Base-by-base conservation (phyloP, 2,329 filamentous ascomycete species). In the Pyrenophora graminea region DNA sequence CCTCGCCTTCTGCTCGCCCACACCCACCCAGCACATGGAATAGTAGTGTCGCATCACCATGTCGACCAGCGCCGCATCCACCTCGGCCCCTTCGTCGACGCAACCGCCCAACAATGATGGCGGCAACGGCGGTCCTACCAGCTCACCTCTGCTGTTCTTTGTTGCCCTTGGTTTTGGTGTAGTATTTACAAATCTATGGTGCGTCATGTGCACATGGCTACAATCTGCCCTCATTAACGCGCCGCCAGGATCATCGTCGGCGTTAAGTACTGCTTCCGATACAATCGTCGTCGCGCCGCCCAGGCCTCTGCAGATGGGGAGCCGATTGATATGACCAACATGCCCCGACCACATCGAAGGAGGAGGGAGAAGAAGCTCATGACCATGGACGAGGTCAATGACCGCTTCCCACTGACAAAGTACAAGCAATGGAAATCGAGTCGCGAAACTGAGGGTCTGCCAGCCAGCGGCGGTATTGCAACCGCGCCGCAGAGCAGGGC, bases 131-230 rank as follows among this genome's bases (percentile, higher is more conserved):
- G 79, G 79, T 36, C 82, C 82, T 31, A 88, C 85, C 38, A 89
- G 82, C 70, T 91, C 88, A 32, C 89, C 89, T 33, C 74, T 94
- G 49, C 79, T 94, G 5, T 97, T 97, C 78, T 97, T 97, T 72
- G 91, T 97, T 49, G 93, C 94, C 13, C 80, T 99, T 25, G 94
- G 94, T 4, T 97, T 99, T 67, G 94, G 94, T 64, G 94, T 99
- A 17, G 94, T 99, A 38, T 99, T 99, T 70, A 99, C 94, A 43
- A 99, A 99, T 74, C 79, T 99, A 75, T 99, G 94, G 94, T 97
- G 82, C 36, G 43, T 41, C 21, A 17, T 17, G 18, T 25, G 31
- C 45, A 27, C 31, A 23, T 31, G 33, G n/a, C 2, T 6, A 19
- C 23, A 33, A 25, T 53, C 32, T 34, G 41, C 48, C 19, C 42